Evolutionary conservation across 305 asterid genomes (phyloP), one percentile per base, ranked within the genome.

Genomic region (Fraxinus angustifolia): DNA sequence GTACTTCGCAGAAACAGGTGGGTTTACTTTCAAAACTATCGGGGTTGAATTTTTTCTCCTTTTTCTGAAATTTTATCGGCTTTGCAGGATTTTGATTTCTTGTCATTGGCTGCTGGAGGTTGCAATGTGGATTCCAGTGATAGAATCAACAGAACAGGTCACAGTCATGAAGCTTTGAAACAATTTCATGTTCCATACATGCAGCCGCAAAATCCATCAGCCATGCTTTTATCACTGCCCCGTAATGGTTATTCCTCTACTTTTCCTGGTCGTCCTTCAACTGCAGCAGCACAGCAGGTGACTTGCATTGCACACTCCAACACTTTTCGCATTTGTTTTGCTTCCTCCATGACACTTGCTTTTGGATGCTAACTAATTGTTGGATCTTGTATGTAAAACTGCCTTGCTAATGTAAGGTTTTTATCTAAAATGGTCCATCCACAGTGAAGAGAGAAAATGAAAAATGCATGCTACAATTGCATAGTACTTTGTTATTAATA

Each of bases 231-330:
- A 77, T 82, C 85, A 65, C 78, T 36, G 23, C 83, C 93, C 78
- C 89, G 78, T 80, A 87, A 86, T 82, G 85, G 83, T 62, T 88
- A 85, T 78, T 85, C 90, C 14, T 84, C 91, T 34, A 70, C 84
- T 68, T 85, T 85, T 78, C 78, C 81, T 30, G 81, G 82, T 73
- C 80, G 76, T 79, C 81, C 80, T 85, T 86, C 92, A 36, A 84
- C 87, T 48, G 77, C 86, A 31, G 79, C 89, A 76, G 65, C 85
- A 71, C 90, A 89, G 78, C 93, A 87, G 97, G 97, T 93, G 80
- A 76, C 50, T 78, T 33, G 62, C 30, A 10, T 42, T 1, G 48
- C 26, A 26, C 75, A 45, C 56, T 56, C 56, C 16, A 35, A 35
- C 1, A 23, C 42, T n/a, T 23, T 16, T 4, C 26, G 10, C 16